phyloP scores from a whole-genome alignment of 2,329 filamentous ascomycete species.

The Rhinocladiella similis region DNA sequence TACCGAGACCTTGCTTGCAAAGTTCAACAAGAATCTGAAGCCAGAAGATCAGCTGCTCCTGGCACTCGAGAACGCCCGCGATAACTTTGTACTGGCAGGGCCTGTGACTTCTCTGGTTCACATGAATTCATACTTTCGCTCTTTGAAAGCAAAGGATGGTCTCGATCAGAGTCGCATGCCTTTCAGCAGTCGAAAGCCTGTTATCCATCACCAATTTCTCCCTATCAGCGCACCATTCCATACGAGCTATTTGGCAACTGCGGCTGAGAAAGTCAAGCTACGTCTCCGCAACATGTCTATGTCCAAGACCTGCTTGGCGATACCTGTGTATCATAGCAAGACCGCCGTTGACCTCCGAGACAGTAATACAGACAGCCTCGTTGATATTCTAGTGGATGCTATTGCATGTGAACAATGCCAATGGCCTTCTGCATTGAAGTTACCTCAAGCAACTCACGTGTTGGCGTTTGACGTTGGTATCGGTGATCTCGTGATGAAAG shows the following conservation, averaged over 20 bases:
- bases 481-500: conserved; percentile 32
- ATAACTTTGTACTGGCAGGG: conserved; percentile 95
- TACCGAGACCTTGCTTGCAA: conserved; percentile 94
- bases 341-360: conserved; percentile 80
- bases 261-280: conserved; percentile 77
- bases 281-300: conserved; percentile 83
- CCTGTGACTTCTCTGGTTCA: conserved; percentile 95
- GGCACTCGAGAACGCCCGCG: conserved; percentile 92
- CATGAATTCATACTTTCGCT: conserved; percentile 89
- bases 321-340: conserved; percentile 87
- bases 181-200: conserved; percentile 91
- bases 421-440: conserved; percentile 54
- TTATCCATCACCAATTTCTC: conserved; percentile 94
- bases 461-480: conserved; percentile 37
- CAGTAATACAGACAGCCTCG: conserved; percentile 71
- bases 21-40: conserved; percentile 94
- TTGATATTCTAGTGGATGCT: conserved; percentile 82
- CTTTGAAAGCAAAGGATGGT: conserved; percentile 94
- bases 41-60: conserved; percentile 90
- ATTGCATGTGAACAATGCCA: conserved; percentile 93
- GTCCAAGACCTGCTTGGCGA: conserved; percentile 69
- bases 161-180: conserved; percentile 93
- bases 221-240: conserved; percentile 98
- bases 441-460: conserved; percentile 35
- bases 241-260: conserved; percentile 88